Base-by-base conservation (phyloP, 1,139 yeast species). In the Kurtzmaniella quercitrusa region DNA sequence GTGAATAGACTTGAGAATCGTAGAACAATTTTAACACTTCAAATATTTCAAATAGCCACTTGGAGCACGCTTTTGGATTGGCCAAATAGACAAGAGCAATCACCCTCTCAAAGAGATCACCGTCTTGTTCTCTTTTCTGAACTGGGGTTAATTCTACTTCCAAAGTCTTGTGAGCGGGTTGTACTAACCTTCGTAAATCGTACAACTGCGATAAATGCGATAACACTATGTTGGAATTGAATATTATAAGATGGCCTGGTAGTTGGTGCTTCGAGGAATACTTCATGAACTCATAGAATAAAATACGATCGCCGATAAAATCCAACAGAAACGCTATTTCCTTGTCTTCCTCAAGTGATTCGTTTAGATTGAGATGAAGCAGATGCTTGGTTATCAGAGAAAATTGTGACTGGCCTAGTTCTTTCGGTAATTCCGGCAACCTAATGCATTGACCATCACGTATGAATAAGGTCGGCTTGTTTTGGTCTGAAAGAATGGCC, bases 71-170 rank as follows among this genome's bases (percentile, higher is more conserved):
- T 12, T 47, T 41, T 12, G 48, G 46, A 37, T 51, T 47, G 40
- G 48, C 50, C 23, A 53, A 38, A 24, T 49, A 49, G 23, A 42
- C 24, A 15, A 53, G 40, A 1, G 51, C 55, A 17, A 53, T 48
- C 10, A 51, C 34, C 34, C 45, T 44, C 44, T 53, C 57, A 38
- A 53, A 53, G 7, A 48, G 31, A 39, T 53, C 56, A 8, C 56
- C 57, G 37, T 45, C 42, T 2, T 42, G 17, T 33, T 49, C 54
- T 43, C 41, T 48, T 16, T 23, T 24, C 14, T 33, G 37, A 25
- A 37, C 37, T 12, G 38, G 24, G 1, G 46, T 23, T 5, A 44
- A 46, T 19, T 9, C 25, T 14, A 4, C 15, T 31, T n/a, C 39
- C 17, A 9, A 18, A 34, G 14, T 16, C 15, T 4, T 21, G 21